phyloP scores from a whole-genome alignment of 768 basidiomycete genomes.

The Russula earlei region DNA sequence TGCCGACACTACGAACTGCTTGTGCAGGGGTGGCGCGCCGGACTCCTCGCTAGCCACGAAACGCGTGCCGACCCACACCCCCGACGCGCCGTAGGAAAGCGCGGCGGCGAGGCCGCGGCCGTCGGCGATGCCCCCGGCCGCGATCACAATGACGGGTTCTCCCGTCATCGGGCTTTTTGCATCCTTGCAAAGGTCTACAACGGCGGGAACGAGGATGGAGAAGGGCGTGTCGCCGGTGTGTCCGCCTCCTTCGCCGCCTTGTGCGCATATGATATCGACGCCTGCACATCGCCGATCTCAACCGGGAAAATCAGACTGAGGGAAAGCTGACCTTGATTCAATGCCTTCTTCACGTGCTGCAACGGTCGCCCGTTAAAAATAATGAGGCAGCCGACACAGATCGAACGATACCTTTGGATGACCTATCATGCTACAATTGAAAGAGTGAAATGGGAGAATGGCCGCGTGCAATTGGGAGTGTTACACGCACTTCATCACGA shows the following conservation, averaged over 20 bases:
- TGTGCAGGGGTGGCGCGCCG: slow-evolving; percentile 65
- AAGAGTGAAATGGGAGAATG: neutral
- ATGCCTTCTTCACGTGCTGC: slow-evolving; percentile 64
- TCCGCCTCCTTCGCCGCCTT: slow-evolving; percentile 82
- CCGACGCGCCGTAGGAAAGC: slow-evolving; percentile 70
- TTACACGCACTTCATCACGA: slow-evolving; percentile 71
- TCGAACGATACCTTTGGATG: slow-evolving; percentile 57
- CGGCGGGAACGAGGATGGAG: slow-evolving; percentile 72
- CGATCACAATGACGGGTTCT: slow-evolving; percentile 66
- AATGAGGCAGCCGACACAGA: slow-evolving; percentile 1
- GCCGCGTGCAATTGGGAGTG: neutral
- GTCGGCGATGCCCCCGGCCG: slow-evolving; percentile 78
- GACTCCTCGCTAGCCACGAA: slow-evolving; percentile 80
- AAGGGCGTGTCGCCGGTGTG: slow-evolving; percentile 81
- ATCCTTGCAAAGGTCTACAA: slow-evolving; percentile 67
- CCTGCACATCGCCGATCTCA: slow-evolving; percentile 30
- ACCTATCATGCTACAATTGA: slow-evolving; percentile 67
- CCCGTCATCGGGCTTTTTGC: slow-evolving; percentile 69
- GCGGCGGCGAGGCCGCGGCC: slow-evolving; percentile 73
- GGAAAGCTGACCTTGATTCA: slow-evolving; percentile 47
- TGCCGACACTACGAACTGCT: slow-evolving; percentile 54
- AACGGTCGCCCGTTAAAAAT: neutral
- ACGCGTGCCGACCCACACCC: slow-evolving; percentile 83
- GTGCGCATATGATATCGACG: slow-evolving; percentile 87
- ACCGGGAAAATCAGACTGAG: neutral